Evolutionary conservation across 2,329 filamentous ascomycete species (phyloP).

Genomic region (Fusarium robinianum): DNA sequence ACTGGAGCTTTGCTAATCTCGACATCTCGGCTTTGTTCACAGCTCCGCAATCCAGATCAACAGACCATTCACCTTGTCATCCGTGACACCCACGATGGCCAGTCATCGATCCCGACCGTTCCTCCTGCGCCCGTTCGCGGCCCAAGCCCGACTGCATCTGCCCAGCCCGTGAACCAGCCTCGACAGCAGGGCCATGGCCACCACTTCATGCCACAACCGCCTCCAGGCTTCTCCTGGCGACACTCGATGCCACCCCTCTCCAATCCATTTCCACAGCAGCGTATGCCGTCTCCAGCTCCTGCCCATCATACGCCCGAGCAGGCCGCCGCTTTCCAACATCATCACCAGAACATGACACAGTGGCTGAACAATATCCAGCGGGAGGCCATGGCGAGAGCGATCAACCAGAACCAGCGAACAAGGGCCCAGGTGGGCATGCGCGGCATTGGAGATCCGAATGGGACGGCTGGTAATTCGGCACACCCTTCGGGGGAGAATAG

Average conservation of each 20-base stretch:
- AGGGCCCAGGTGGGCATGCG: slow-evolving; percentile 48
- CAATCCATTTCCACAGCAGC: slow-evolving; percentile 36
- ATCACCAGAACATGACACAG: slow-evolving; percentile 50
- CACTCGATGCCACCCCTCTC: slow-evolving; percentile 36
- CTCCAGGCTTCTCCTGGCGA: slow-evolving; percentile 38
- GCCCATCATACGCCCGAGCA: slow-evolving; percentile 37
- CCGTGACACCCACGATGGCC: slow-evolving; percentile 44
- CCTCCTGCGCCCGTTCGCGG: slow-evolving; percentile 32
- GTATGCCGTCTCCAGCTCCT: slow-evolving; percentile 41
- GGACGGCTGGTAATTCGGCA: slow-evolving; percentile 21
- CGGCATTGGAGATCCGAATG: slow-evolving; percentile 44
- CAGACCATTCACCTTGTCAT: slow-evolving; percentile 61
- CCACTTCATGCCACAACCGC: slow-evolving; percentile 36
- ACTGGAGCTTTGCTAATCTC: slow-evolving; percentile 28
- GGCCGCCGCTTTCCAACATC: slow-evolving; percentile 42
- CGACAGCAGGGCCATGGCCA: slow-evolving; percentile 28
- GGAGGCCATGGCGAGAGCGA: slow-evolving; percentile 49
- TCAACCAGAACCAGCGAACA: slow-evolving; percentile 50
- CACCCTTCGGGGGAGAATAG: slow-evolving; percentile 34
- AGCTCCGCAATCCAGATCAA: slow-evolving; percentile 52
- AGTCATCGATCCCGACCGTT: slow-evolving; percentile 32
- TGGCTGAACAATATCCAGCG: slow-evolving; percentile 54
- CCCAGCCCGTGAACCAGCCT: slow-evolving; percentile 30
- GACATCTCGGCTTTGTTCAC: slow-evolving; percentile 1
- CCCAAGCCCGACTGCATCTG: slow-evolving; percentile 35